Evolutionary conservation across 148 eudicot species (phyloP), one percentile per base, ranked within the genome.

Genomic region (Gaultheria prostrata): DNA sequence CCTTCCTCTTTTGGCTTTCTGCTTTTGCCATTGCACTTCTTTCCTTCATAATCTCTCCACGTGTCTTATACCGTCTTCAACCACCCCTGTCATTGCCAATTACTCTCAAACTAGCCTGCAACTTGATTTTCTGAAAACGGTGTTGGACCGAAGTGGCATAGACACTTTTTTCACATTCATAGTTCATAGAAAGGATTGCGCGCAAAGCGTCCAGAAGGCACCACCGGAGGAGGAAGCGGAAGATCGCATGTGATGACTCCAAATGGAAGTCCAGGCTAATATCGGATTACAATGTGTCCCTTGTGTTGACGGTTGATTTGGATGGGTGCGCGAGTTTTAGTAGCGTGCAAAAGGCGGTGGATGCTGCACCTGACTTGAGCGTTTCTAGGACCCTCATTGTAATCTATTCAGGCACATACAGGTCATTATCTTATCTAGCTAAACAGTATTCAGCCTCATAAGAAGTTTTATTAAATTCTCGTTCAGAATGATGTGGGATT

Each of bases 261-360:
- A 84, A 63, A 73, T 90, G 93, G 97, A 87, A 70, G 82, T 90
- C 98, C 49, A 75, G 56, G 43, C 93, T 94, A 49, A 77, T 87
- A 45, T 83, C 90, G 1, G 79, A 83, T 67, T 93, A 95, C 48
- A 89, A 78, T 1, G 89, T 94, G 63, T 83, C 91, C 3, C 85
- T 59, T 33, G 90, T 91, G 9, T 63, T 89, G 28, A 93, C 93
- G 0, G 97, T 95, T 11, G 97, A 90, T 88, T 57, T 71, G 53
- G 83, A 88, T 39, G 95, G 97, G 35, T 94, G 97, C 43, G 94
- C 88, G 1, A 93, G 93, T 79, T 95, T 94, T 80, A 94, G 86
- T 73, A 95, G 92, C 49, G 80, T 94, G 67, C 98, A 95, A 77
- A 89, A 92, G 79, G 98, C 98, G n/a, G 89, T 95, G 2, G 93